Percentiles rank a stretch among this genome's conserved stretches.
Conservation (phyloP, 2,329 filamentous ascomycete species). For the Talaromyces amestolkiae region DNA sequence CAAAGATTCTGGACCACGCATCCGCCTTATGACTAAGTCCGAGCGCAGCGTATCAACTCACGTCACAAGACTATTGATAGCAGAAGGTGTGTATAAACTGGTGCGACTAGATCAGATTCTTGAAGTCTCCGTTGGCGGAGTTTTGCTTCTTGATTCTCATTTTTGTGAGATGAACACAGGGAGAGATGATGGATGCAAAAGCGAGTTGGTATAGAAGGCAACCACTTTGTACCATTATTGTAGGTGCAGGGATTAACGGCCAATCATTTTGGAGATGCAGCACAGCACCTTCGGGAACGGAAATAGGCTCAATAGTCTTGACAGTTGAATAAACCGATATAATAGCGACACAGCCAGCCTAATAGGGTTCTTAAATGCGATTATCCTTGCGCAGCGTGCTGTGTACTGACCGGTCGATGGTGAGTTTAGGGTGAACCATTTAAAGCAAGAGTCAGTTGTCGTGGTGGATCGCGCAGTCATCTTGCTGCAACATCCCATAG, state of each 20-base stretch:
- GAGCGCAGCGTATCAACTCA: not conserved
- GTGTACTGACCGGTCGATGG: too few relatives aligned
- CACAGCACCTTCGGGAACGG: not conserved
- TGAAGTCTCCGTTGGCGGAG: not conserved
- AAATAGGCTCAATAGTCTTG: not conserved
- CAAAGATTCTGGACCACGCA: not conserved
- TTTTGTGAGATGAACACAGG: not conserved
- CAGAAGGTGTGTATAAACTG: constrained; percentile 1
- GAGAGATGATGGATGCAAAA: not conserved
- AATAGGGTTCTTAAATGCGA: too few relatives aligned
- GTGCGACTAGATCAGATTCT: constrained; percentile 4
- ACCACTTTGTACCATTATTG: too few relatives aligned
- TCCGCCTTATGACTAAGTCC: too few relatives aligned
- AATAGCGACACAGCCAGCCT: not conserved
- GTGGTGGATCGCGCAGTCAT: too few relatives aligned
- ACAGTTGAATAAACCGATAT: not conserved
- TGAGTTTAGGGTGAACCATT: too few relatives aligned
- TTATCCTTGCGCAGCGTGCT: too few relatives aligned
- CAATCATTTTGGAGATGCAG: constrained; percentile 1
- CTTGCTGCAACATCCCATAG: too few relatives aligned
- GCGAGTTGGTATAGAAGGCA: not conserved
- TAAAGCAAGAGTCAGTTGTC: too few relatives aligned
- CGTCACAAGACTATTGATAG: not conserved
- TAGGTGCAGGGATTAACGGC: not conserved
- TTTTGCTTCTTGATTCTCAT: not conserved